These are phyloP conservation scores for Aureobasidium subglaciale DNA, from an alignment of 2,329 filamentous ascomycete genomes.

Conservation along the genomic window DNA sequence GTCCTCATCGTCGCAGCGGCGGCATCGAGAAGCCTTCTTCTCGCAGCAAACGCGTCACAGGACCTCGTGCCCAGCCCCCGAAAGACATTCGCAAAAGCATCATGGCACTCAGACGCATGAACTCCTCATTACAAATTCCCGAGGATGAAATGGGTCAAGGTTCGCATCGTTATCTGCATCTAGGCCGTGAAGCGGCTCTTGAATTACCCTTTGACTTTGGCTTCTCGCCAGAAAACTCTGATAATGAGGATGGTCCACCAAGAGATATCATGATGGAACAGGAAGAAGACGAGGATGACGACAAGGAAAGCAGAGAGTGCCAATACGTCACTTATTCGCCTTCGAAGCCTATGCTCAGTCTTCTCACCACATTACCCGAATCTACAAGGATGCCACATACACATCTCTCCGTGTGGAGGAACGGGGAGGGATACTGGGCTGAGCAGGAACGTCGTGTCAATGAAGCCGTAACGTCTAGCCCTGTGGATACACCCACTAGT, in stretches of 20 bases:
- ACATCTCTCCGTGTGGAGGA: background rate
- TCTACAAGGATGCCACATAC: background rate
- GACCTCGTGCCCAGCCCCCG: slow-evolving; percentile 31
- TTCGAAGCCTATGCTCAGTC: background rate
- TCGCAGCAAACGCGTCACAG: slow-evolving; percentile 11
- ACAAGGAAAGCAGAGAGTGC: background rate
- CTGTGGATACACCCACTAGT: background rate
- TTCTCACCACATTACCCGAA: background rate
- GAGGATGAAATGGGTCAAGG: slow-evolving; percentile 20
- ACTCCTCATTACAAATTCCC: slow-evolving; percentile 22
- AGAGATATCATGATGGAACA: background rate
- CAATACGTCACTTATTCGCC: background rate
- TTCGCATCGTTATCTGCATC: slow-evolving; percentile 32
- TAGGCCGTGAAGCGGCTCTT: slow-evolving; percentile 34
- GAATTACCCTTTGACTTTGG: slow-evolving; percentile 24
- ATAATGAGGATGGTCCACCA: background rate
- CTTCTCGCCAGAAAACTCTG: background rate
- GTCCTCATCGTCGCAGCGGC: background rate
- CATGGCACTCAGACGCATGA: slow-evolving; percentile 36
- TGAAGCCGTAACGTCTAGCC: background rate
- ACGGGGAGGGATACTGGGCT: background rate
- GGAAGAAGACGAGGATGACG: background rate
- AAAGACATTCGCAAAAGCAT: slow-evolving; percentile 34
- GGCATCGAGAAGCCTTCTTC: background rate
- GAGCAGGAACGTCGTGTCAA: background rate